Evolutionary conservation across 306 rosid species (phyloP).

Genomic region (Myrica gale): DNA sequence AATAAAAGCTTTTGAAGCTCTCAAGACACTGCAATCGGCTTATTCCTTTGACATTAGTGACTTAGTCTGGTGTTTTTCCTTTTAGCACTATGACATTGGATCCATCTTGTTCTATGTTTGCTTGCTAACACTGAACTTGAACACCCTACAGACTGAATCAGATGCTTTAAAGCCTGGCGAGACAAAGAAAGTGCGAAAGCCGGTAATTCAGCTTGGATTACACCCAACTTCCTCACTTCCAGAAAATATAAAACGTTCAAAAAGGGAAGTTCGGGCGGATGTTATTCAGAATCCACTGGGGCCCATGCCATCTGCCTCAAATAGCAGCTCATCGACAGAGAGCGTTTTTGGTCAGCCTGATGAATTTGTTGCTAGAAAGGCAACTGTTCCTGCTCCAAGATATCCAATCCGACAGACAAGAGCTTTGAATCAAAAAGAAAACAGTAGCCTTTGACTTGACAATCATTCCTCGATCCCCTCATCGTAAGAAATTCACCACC

Average conservation of each 20-base stretch:
- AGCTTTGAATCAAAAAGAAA: constrained; percentile 19
- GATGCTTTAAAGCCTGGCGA: constrained; percentile 40
- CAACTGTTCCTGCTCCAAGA: constrained; percentile 22
- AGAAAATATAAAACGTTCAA: constrained; percentile 29
- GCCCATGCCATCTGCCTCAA: constrained; percentile 4
- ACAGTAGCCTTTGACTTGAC: constrained; percentile 9
- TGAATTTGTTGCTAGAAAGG: constrained; percentile 25
- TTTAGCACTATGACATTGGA: neutral
- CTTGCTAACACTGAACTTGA: constrained; percentile 23
- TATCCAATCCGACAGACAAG: constrained; percentile 19
- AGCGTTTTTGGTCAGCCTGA: constrained; percentile 17
- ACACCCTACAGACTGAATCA: constrained; percentile 40
- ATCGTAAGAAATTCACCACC: neutral
- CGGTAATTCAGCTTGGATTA: constrained; percentile 46
- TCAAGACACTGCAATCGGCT: constrained; percentile 3
- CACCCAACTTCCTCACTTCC: constrained; percentile 35
- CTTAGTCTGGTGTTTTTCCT: neutral
- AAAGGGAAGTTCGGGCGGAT: constrained; percentile 20
- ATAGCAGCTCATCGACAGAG: neutral
- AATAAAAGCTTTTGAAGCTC: neutral
- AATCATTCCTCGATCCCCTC: neutral
- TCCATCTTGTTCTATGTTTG: neutral
- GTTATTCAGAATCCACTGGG: constrained; percentile 15
- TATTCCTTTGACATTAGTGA: neutral
- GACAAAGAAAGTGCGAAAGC: constrained; percentile 44